Evolutionary conservation across 768 basidiomycete species (phyloP).

Genomic region (Boletellus ananiceps): DNA sequence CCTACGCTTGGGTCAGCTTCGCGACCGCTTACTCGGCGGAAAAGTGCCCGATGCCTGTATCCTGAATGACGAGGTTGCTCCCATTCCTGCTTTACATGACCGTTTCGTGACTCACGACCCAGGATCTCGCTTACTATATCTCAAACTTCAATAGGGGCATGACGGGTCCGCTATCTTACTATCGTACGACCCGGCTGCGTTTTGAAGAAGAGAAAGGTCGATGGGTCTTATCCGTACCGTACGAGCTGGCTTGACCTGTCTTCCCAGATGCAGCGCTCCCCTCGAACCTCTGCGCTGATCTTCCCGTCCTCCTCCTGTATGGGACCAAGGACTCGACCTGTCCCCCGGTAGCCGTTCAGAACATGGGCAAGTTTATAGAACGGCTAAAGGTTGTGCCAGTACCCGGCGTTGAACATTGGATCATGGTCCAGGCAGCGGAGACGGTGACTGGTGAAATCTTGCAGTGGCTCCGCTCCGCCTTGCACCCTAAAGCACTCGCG

Average conservation of each 20-base stretch:
- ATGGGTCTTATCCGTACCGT: neutral
- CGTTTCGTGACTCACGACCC: slow-evolving; percentile 7
- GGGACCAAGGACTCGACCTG: slow-evolving; percentile 53
- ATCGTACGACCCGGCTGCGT: slow-evolving; percentile 57
- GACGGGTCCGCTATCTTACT: slow-evolving; percentile 74
- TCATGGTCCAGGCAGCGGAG: slow-evolving; percentile 60
- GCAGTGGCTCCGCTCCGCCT: slow-evolving; percentile 38
- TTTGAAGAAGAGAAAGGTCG: slow-evolving; percentile 60
- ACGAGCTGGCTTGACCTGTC: neutral
- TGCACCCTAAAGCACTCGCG: neutral
- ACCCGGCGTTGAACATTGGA: slow-evolving; percentile 62
- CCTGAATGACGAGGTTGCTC: slow-evolving; percentile 16
- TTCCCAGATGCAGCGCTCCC: slow-evolving; percentile 42
- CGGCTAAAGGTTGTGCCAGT: slow-evolving; percentile 48
- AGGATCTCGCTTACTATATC: slow-evolving; percentile 57
- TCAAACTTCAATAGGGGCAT: slow-evolving; percentile 46
- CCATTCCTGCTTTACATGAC: neutral
- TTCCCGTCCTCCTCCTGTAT: slow-evolving; percentile 60
- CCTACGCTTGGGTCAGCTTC: slow-evolving; percentile 8
- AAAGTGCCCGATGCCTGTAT: slow-evolving; percentile 9
- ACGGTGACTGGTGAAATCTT: slow-evolving; percentile 46
- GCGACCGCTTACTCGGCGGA: slow-evolving; percentile 2
- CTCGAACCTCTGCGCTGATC: slow-evolving; percentile 38
- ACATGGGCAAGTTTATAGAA: slow-evolving; percentile 47
- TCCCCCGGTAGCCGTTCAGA: slow-evolving; percentile 37